Evolutionary conservation across 2,329 filamentous ascomycete genomes (phyloP).

Genomic region (Westerdykella ornata): DNA sequence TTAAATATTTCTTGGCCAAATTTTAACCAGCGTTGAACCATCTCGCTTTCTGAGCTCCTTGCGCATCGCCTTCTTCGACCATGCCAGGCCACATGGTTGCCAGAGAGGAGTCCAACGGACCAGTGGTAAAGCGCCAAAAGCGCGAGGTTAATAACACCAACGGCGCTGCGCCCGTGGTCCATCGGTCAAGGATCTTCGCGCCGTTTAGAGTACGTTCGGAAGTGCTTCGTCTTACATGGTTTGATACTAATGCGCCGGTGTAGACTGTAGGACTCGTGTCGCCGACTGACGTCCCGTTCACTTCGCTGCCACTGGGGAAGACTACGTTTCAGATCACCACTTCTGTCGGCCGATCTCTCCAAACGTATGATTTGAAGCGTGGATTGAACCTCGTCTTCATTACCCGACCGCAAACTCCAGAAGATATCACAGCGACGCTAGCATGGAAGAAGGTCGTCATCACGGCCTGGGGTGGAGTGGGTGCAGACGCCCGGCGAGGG

Average conservation of each 20-base stretch:
- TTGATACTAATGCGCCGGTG: slow-evolving; percentile 6
- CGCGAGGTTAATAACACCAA: slow-evolving; percentile 32
- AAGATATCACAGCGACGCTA: slow-evolving; percentile 74
- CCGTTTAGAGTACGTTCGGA: slow-evolving; percentile 69
- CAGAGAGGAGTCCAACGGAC: slow-evolving; percentile 37
- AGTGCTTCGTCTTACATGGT: background rate
- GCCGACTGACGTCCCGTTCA: slow-evolving; percentile 83
- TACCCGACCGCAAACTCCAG: slow-evolving; percentile 81
- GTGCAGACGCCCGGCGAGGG: slow-evolving; percentile 52
- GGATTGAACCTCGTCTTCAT: slow-evolving; percentile 91
- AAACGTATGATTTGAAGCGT: slow-evolving; percentile 89
- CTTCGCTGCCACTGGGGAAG: slow-evolving; percentile 80
- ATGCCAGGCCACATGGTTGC: slow-evolving; percentile 50
- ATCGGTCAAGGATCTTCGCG: slow-evolving; percentile 75
- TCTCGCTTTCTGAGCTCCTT: background rate
- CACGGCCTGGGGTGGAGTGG: slow-evolving; percentile 74
- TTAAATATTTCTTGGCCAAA: slow-evolving; percentile 7
- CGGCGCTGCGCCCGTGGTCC: slow-evolving; percentile 36
- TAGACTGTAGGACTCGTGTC: slow-evolving; percentile 92
- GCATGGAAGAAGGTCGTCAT: slow-evolving; percentile 84
- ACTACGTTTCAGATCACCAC: slow-evolving; percentile 97
- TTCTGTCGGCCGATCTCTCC: slow-evolving; percentile 79
- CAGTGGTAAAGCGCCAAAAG: slow-evolving; percentile 60
- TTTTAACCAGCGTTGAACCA: slow-evolving; percentile 3
- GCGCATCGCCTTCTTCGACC: background rate